Evolutionary conservation across 106 monocot species (phyloP), one percentile per base, ranked within the genome.

Genomic region (Ottelia alismoides): DNA sequence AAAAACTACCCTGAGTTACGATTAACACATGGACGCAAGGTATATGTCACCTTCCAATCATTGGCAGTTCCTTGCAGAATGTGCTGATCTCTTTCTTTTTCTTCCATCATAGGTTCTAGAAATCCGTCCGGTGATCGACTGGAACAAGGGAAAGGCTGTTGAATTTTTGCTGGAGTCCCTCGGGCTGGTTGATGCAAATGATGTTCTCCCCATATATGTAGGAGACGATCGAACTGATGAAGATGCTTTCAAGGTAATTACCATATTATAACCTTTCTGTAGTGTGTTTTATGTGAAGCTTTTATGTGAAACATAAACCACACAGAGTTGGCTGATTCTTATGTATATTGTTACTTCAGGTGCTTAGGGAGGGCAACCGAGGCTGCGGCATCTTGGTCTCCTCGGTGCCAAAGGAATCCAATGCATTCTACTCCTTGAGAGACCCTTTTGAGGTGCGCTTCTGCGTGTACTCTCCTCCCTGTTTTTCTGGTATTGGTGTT

Each of bases 191-290:
- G 56, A 82, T 31, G 52, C 64, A 1, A 69, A 79, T 27, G 69
- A 76, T 61, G 92, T 86, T 25, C 71, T 92, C 47, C 71, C 92
- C 14, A 82, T 92, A 31, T 86, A 92, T 49, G 51, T 92, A 24
- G 92, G 92, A 2, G 92, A 92, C 55, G 92, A 92, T 45, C 67
- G 68, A 30, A 92, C 85, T 2, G 92, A 92, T 24, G 92, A 92
- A 61, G 92, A 92, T 64, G 92, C 92, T 18, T 85, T 92, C 52
- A 85, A 86, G 76, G 92, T 92, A n/a, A n/a, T n/a, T n/a, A n/a
- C n/a, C n/a, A n/a, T n/a, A n/a, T n/a, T n/a, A n/a, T n/a, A n/a
- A n/a, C n/a, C n/a, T n/a, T n/a, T n/a, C n/a, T n/a, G n/a, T n/a
- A n/a, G n/a, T n/a, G n/a, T n/a, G n/a, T n/a, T n/a, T n/a, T n/a